Evolutionary conservation across 805 yeast species (phyloP), one percentile per base, ranked within the genome.

Genomic region (Candida easanensis): DNA sequence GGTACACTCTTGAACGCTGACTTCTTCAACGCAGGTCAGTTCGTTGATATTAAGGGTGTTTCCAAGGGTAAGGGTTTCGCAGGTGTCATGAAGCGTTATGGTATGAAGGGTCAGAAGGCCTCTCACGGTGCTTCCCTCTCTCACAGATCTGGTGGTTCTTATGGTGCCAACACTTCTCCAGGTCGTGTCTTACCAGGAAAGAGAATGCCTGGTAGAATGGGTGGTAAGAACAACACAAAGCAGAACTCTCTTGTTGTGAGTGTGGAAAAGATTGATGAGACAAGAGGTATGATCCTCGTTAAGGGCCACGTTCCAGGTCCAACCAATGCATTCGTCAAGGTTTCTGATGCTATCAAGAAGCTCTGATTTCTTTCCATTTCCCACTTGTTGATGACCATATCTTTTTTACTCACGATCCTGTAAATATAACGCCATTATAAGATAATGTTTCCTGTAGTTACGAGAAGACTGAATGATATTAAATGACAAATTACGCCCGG

Each of bases 161-260:
- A 85, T 57, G 99, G 99, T 79, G 88, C 84, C 64, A 86, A 87
- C 60, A 95, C 93, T 53, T 84, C 88, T 49, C 99, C 99, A 13
- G 97, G 96, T 59, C 85, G 99, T 71, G 88, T 89, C 41, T 71
- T 89, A 49, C 98, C 97, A 14, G 98, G 97, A 19, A 90, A 88
- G 70, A 91, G 89, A 68, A 91, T 93, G 99, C 95, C 98, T 28
- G 99, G 99, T 52, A 86, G 87, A 65, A 84, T 90, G 93, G 99
- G 99, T 53, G 82, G 79, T 49, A 73, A 77, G 42, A 73, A 71
- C 54, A 76, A 78, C 48, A 91, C 98, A 4, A 77, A 80, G 20
- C 85, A 81, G 62, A 90, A 88, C 63, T 73, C 81, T 20, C 74
- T 82, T 60, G 82, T 93, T 18, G 70, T 93, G 58, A 85, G 84